Evolutionary conservation across 2,329 filamentous ascomycete genomes (phyloP).

Genomic region (Pyrenochaeta sp.): DNA sequence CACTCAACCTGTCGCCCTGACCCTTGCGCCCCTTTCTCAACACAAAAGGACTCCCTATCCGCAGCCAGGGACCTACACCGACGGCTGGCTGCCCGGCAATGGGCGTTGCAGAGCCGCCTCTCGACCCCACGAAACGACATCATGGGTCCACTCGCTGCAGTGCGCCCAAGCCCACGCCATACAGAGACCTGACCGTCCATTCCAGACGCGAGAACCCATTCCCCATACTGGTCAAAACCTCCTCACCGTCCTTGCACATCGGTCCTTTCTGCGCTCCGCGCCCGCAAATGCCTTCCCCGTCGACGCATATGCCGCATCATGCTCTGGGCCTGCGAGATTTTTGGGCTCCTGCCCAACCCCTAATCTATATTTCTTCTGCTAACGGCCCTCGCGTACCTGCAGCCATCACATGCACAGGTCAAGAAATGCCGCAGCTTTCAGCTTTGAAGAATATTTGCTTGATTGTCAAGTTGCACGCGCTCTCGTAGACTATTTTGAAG

Average conservation of each 20-base stretch:
- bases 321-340: slow-evolving; percentile 10
- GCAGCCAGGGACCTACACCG: too few species aligned
- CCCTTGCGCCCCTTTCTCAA: too few species aligned
- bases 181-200: not conserved
- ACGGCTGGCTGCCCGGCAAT: not conserved
- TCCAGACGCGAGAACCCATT: too few species aligned
- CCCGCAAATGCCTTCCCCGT: slow-evolving; percentile 11
- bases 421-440: slow-evolving; percentile 5
- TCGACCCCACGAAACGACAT: slow-evolving; percentile 15
- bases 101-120: slow-evolving; percentile 3
- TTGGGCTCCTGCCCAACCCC: slow-evolving; percentile 13
- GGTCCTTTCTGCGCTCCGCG: slow-evolving; percentile 7
- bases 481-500: not conserved
- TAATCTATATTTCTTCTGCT: not conserved
- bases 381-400: slow-evolving; percentile 5
- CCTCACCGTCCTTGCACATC: too few species aligned
- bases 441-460: not conserved
- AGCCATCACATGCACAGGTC: slow-evolving; percentile 9
- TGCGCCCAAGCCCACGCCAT: slow-evolving; percentile 2
- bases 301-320: not conserved
- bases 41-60: too few species aligned
- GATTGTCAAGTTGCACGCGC: not conserved
- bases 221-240: too few species aligned
- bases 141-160: slow-evolving; percentile 11
- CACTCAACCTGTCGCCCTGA: too few species aligned